These are phyloP conservation scores for Spinacia oleracea DNA, from an alignment of 179 eudicot species.

Conservation along the genomic window DNA sequence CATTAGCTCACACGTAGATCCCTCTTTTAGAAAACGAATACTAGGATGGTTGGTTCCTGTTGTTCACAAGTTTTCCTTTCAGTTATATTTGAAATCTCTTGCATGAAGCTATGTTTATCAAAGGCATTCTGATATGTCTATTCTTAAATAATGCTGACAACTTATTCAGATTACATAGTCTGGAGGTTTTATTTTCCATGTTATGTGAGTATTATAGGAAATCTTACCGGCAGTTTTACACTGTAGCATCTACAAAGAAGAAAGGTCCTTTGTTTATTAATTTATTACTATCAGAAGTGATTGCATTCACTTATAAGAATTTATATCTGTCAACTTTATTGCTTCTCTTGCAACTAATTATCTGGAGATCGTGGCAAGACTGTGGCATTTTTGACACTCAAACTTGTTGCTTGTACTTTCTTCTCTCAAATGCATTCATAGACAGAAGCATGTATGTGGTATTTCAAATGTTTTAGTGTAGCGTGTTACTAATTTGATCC, in stretches of 20 bases:
- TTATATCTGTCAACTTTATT: background rate
- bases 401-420: background rate
- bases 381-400: background rate
- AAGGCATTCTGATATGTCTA: background rate
- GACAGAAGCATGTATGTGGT: background rate
- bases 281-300: background rate
- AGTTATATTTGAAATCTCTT: background rate
- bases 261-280: background rate
- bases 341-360: background rate
- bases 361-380: background rate
- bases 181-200: background rate
- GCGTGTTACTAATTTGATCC: constrained; percentile 14
- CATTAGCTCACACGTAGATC: background rate
- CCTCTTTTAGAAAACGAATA: background rate
- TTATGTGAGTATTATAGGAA: background rate
- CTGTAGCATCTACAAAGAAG: background rate
- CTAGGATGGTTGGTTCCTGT: no score
- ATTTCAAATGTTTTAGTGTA: background rate
- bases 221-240: background rate
- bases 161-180: background rate
- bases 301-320: background rate
- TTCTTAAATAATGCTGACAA: background rate
- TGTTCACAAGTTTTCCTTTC: background rate
- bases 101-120: background rate
- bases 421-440: background rate